Evolutionary conservation across 2,329 filamentous ascomycete genomes (phyloP).

Genomic region (Aspergillus bombycis): DNA sequence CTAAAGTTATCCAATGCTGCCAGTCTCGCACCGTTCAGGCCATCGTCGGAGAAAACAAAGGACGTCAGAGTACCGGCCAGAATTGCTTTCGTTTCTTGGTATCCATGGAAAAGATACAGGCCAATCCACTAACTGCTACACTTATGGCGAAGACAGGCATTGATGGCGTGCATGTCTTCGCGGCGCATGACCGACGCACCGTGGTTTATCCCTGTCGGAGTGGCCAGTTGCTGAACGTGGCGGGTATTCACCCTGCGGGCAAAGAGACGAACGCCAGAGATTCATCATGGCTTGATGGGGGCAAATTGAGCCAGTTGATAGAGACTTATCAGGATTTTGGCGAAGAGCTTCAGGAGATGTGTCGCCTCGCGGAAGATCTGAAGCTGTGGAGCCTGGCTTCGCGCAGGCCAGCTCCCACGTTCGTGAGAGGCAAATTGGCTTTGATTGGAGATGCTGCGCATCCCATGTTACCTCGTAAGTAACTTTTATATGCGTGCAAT

Average conservation of each 20-base stretch:
- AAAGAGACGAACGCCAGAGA: not conserved
- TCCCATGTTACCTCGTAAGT: not conserved
- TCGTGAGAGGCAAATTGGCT: slow-evolving; percentile 21
- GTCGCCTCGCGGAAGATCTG: slow-evolving; percentile 20
- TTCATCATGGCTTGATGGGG: not conserved
- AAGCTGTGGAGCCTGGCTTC: slow-evolving; percentile 25
- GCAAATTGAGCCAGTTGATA: slow-evolving; percentile 3
- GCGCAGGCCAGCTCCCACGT: slow-evolving; percentile 16
- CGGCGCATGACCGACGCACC: slow-evolving; percentile 22
- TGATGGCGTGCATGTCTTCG: slow-evolving; percentile 13
- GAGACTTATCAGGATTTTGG: slow-evolving; percentile 13
- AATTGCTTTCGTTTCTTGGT: slow-evolving; percentile 44
- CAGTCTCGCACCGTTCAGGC: slow-evolving; percentile 5
- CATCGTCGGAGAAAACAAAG: slow-evolving; percentile 22
- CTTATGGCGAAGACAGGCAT: not conserved
- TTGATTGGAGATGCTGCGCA: slow-evolving; percentile 23
- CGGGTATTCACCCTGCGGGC: slow-evolving; percentile 6
- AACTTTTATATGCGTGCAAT: not conserved
- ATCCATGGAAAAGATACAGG: slow-evolving; percentile 30
- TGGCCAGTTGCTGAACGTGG: slow-evolving; percentile 19
- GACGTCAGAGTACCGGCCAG: slow-evolving; percentile 28
- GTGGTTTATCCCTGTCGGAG: slow-evolving; percentile 31
- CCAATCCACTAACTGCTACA: not conserved
- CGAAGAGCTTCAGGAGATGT: slow-evolving; percentile 18
- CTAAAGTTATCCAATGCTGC: not conserved